These are phyloP conservation scores for Magnaporthales sp. DNA, from an alignment of 2,329 filamentous ascomycete genomes.

Conservation along the genomic window DNA sequence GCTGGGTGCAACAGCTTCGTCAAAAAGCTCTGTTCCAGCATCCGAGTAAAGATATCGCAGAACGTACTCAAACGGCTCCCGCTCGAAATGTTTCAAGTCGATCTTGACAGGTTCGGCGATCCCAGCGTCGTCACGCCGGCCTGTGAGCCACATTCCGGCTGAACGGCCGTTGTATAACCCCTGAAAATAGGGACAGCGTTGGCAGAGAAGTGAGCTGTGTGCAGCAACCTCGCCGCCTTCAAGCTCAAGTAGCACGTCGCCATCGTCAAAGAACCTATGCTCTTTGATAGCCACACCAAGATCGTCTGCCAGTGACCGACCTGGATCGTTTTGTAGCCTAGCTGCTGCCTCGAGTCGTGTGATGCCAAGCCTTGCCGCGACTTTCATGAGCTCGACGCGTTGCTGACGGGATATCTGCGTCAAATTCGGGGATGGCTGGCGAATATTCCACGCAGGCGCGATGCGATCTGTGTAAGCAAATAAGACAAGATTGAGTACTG, in stretches of 20 bases:
- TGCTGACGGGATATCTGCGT: conserved; percentile 71
- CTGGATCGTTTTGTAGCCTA: conserved; percentile 61
- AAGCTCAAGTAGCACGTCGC: conserved; percentile 72
- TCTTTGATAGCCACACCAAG: conserved; percentile 63
- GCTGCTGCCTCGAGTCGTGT: conserved; percentile 49
- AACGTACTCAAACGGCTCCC: conserved; percentile 67
- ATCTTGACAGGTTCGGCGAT: conserved; percentile 48
- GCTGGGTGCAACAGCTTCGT: conserved; percentile 60
- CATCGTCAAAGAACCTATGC: conserved; percentile 61
- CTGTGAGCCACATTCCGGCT: conserved; percentile 72
- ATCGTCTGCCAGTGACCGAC: conserved; percentile 57
- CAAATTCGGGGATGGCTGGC: conserved; percentile 53
- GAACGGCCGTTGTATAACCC: conserved; percentile 86
- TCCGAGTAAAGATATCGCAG: conserved; percentile 79
- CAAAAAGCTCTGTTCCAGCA: conserved; percentile 70
- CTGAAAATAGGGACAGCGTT: conserved; percentile 86
- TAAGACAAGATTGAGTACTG: conserved; percentile 68
- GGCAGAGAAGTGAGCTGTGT: conserved; percentile 73
- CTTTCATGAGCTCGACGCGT: conserved; percentile 76
- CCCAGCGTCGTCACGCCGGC: conserved; percentile 43
- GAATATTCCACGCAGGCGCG: conserved; percentile 81
- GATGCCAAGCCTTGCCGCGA: conserved; percentile 35
- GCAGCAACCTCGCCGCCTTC: conserved; percentile 62
- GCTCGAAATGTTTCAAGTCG: conserved; percentile 73
- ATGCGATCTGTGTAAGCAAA: conserved; percentile 75